Evolutionary conservation across 2,329 filamentous ascomycete species (phyloP), one percentile per base, ranked within the genome.

Genomic region (Alternaria triticimaculans): DNA sequence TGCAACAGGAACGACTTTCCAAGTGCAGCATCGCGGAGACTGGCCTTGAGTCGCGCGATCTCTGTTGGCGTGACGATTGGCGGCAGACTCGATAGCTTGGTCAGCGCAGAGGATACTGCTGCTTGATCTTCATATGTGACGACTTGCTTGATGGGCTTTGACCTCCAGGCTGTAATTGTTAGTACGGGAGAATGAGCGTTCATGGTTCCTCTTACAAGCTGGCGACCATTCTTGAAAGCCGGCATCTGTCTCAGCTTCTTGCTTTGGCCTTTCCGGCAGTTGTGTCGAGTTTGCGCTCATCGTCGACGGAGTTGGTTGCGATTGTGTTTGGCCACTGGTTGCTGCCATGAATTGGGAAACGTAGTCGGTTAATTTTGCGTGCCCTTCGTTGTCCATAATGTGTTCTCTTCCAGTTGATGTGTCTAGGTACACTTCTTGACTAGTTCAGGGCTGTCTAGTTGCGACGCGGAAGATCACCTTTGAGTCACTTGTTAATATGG

Each of bases 1-100:
- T 99, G 96, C 5, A 99, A 88, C 10, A 99, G 86, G 79, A 99
- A 98, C 12, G 95, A 93, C 69, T 95, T 94, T 33, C 96, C 96
- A 37, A 92, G 84, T 6, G 96, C 96, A 6, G 97, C 96, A 82
- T 97, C 93, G 63, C 89, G 88, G 21, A 99, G 86, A 73, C 88
- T 90, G 56, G 88, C 85, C 77, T 94, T 94, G 57, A 99, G 87
- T 67, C 88, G 90, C 71, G 88, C 85, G 75, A 99, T 97, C 80
- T 96, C 93, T 53, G 86, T 86, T 5, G 92, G 90, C 60, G 92
- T 92, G 28, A 96, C 93, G 53, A 96, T 87, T 23, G 92, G 92
- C 7, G 93, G 92, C 9, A 96, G 84, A 26, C 85, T 85, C 51
- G 86, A 81, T 41, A 96, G 89, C 79, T 93, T 90, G 2, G 82